A percentile compares a stretch with the other conserved stretches of the same genome.
These are phyloP conservation scores for Verticillium tricorpus DNA, from an alignment of 2,329 filamentous ascomycete species.

Conservation along the genomic window DNA sequence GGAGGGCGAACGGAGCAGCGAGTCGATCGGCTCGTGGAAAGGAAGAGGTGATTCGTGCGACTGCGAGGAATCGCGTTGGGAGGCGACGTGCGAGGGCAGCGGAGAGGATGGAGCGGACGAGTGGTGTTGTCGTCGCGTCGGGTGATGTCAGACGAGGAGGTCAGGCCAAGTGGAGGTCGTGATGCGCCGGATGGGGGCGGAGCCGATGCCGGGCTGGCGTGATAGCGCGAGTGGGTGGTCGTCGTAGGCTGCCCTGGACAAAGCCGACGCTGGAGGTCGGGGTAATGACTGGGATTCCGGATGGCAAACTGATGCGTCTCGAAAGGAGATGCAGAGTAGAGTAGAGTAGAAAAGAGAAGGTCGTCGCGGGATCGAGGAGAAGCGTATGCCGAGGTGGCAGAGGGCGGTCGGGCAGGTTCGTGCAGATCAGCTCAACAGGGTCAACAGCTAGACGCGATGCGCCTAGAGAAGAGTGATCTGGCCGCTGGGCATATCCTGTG, in stretches of 20 bases:
- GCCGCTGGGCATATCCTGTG: constrained; percentile 12
- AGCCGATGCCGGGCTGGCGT: background rate
- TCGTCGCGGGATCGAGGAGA: constrained; percentile 6
- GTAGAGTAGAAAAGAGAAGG: background rate
- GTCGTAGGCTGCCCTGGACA: constrained; percentile 7
- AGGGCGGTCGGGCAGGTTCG: constrained; percentile 6
- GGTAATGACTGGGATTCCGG: background rate
- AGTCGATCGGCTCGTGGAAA: background rate
- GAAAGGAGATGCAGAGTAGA: background rate
- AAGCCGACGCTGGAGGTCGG: constrained; percentile 3
- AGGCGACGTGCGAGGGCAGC: background rate
- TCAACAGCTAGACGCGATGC: constrained; percentile 14
- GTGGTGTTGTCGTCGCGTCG: constrained; percentile 7
- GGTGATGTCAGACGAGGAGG: constrained; percentile 11
- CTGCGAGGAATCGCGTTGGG: background rate
- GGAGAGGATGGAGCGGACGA: constrained; percentile 8
- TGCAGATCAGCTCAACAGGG: constrained; percentile 8
- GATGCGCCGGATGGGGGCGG: constrained; percentile 5
- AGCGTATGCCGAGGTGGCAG: constrained; percentile 1
- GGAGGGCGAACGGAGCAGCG: no score
- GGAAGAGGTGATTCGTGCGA: background rate
- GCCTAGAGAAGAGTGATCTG: constrained; percentile 11
- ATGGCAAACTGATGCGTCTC: background rate
- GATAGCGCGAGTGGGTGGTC: background rate
- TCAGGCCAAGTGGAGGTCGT: constrained; percentile 6